Evolutionary conservation across 768 basidiomycete genomes (phyloP).

Genomic region (Thelephora ganbajun): DNA sequence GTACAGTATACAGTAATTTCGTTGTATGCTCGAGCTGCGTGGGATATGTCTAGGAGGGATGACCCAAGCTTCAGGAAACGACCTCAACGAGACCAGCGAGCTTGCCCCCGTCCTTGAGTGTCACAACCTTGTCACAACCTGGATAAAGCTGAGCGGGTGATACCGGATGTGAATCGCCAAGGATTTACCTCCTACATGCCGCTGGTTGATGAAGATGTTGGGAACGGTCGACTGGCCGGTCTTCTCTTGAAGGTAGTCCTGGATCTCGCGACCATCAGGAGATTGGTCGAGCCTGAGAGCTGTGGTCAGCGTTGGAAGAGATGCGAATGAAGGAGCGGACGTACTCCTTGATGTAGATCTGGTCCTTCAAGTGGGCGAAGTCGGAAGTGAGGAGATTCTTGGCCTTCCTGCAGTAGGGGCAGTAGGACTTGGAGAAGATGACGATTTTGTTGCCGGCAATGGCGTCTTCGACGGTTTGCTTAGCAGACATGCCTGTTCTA

Average conservation of each 20-base stretch:
- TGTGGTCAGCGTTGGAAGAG: not conserved
- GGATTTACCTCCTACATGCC: constrained; percentile 40
- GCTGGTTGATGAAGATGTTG: constrained; percentile 52
- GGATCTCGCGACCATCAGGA: constrained; percentile 48
- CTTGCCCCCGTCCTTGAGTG: constrained; percentile 14
- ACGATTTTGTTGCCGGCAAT: constrained; percentile 25
- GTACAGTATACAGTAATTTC: no score
- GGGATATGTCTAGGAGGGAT: no score
- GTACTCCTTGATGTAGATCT: constrained; percentile 23
- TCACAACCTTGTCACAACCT: constrained; percentile 14
- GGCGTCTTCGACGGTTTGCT: constrained; percentile 26
- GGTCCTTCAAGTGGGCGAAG: constrained; percentile 13
- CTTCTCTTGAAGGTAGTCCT: constrained; percentile 47
- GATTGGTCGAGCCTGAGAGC: constrained; percentile 39
- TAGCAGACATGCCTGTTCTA: constrained; percentile 15
- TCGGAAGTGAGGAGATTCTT: constrained; percentile 21
- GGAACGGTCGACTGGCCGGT: constrained; percentile 64
- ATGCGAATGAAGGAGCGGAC: constrained; percentile 4
- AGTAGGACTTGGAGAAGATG: constrained; percentile 26
- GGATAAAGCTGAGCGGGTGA: no score
- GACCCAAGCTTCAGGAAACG: not conserved
- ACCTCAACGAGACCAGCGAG: constrained; percentile 7
- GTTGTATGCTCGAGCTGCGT: no score
- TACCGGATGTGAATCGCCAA: not conserved
- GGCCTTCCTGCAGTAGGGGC: constrained; percentile 27